phyloP scores from a whole-genome alignment of 1,284 basidiomycete genomes.

The Cryptococcus sp. region DNA sequence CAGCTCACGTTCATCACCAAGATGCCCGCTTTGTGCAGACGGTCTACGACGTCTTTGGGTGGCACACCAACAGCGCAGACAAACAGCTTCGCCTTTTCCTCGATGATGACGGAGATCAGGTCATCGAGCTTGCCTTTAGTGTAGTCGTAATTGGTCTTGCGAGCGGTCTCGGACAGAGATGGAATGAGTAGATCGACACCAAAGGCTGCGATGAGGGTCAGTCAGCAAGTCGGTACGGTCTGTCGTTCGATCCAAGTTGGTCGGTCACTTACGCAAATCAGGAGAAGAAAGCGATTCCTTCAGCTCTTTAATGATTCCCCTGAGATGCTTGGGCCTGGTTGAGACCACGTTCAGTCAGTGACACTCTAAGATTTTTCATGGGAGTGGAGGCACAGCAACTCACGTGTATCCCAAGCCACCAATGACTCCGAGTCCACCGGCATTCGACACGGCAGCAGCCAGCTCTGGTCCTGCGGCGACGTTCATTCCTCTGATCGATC shows the following conservation, averaged over 20 bases:
- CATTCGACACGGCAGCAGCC: constrained; percentile 72
- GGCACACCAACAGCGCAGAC: constrained; percentile 80
- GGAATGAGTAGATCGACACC: constrained; percentile 85
- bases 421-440: constrained; percentile 82
- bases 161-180: constrained; percentile 73
- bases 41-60: constrained; percentile 72
- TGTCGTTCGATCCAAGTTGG: background rate
- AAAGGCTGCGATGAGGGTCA: constrained; percentile 72
- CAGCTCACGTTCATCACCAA: constrained; percentile 76
- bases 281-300: constrained; percentile 64
- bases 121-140: constrained; percentile 71
- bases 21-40: constrained; percentile 75
- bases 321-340: constrained; percentile 49
- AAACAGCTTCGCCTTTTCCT: constrained; percentile 77
- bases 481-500: constrained; percentile 66
- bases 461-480: constrained; percentile 83
- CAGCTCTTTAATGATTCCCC: constrained; percentile 66
- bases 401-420: constrained; percentile 79
- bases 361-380: background rate
- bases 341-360: background rate
- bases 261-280: constrained; percentile 33
- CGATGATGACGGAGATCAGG: constrained; percentile 81
- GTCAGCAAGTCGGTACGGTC: background rate
- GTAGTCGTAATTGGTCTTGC: constrained; percentile 70
- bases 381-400: constrained; percentile 32